Evolutionary conservation across 352 stramenopile genomes (phyloP).

Genomic region (Phytopythium sindhum): DNA sequence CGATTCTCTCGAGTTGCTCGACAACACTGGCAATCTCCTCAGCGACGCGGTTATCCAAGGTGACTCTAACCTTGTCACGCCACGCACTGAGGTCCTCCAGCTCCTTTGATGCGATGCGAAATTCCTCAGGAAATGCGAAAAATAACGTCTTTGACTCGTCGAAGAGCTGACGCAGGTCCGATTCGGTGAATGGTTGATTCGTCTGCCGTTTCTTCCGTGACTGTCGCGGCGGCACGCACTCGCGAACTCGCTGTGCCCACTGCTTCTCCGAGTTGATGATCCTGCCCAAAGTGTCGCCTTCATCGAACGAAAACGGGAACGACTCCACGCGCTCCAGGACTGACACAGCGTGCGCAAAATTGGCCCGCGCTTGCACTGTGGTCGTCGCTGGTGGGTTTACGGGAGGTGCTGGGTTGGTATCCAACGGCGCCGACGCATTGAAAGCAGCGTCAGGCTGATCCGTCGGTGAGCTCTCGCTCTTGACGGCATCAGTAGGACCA

Average conservation of each 20-base stretch:
- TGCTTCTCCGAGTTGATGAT: conserved; percentile 56
- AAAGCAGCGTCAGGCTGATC: not conserved
- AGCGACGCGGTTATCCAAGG: conserved; percentile 37
- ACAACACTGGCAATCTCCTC: conserved; percentile 36
- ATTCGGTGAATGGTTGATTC: conserved; percentile 59
- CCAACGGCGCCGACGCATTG: not conserved
- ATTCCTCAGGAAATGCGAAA: conserved; percentile 78
- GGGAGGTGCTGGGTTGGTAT: conserved; percentile 1
- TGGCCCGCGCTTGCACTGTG: conserved; percentile 17
- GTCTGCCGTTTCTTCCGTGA: conserved; percentile 75
- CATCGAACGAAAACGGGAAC: conserved; percentile 75
- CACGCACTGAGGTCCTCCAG: conserved; percentile 60
- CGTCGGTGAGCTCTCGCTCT: not conserved
- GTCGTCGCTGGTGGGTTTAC: not conserved
- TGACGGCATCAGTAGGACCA: not conserved
- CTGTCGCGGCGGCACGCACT: conserved; percentile 71
- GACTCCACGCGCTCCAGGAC: conserved; percentile 64
- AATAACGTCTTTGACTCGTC: conserved; percentile 49
- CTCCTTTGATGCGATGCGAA: conserved; percentile 72
- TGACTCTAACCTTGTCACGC: conserved; percentile 55
- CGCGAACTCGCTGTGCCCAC: conserved; percentile 67
- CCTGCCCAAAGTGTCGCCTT: conserved; percentile 48
- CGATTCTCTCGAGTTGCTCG: conserved; percentile 50
- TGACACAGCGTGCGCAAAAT: conserved; percentile 46
- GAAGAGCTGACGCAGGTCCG: conserved; percentile 50